Percentiles rank a stretch among this genome's conserved stretches.
These are phyloP conservation scores for Aurantiochytrium sp. DNA, from an alignment of 108 stramenopile species.

Conservation along the genomic window DNA sequence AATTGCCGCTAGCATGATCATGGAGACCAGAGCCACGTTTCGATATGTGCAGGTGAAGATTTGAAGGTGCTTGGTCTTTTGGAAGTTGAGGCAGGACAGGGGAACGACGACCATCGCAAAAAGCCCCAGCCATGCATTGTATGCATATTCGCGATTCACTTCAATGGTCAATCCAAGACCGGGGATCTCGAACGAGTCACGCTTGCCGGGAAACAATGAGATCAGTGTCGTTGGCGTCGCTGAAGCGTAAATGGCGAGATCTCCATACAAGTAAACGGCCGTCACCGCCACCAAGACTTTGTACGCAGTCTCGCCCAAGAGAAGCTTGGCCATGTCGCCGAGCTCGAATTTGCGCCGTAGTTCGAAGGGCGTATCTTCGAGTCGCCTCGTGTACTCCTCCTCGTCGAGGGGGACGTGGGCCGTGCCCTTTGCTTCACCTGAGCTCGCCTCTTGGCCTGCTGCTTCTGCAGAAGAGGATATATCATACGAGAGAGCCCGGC, in stretches of 20 bases:
- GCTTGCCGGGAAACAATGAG: not conserved
- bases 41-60: slow-evolving; percentile 14
- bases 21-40: not conserved
- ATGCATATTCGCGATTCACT: not conserved
- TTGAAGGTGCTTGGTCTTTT: slow-evolving; percentile 3
- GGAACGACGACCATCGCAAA: not conserved
- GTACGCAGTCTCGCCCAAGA: not conserved
- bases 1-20: not conserved
- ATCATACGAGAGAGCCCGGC: no score
- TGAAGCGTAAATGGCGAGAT: not conserved
- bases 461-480: no score
- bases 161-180: not conserved
- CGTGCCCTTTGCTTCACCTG: not conserved
- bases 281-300: not conserved
- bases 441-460: no score
- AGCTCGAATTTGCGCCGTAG: not conserved
- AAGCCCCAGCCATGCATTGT: not conserved
- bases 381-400: not conserved
- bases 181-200: not conserved
- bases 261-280: not conserved
- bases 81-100: not conserved
- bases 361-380: not conserved
- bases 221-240: not conserved
- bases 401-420: not conserved
- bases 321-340: slow-evolving; percentile 1